Percentiles rank a stretch among this genome's conserved stretches.
phyloP scores from a whole-genome alignment of 176 grass and related monocot species.

The Saccharum officinarum region DNA sequence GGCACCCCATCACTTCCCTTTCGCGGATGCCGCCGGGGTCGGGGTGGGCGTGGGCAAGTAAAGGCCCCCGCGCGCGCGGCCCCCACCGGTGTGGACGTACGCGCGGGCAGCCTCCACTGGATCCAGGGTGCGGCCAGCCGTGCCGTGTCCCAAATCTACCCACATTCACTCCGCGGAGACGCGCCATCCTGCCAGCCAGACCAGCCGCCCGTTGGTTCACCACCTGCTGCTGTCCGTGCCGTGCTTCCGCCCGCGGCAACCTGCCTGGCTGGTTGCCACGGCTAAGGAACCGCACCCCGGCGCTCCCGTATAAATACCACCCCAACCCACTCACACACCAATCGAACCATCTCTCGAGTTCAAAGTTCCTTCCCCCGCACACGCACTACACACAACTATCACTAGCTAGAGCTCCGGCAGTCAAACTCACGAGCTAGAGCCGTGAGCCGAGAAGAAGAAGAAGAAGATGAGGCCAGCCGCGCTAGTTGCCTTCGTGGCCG shows the following conservation, averaged over 20 bases:
- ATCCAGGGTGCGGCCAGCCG: slow-evolving; percentile 44
- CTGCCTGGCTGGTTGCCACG: background rate
- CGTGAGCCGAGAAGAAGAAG: background rate
- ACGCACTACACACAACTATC: background rate
- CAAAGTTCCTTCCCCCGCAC: background rate
- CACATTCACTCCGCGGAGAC: slow-evolving; percentile 8
- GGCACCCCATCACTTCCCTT: background rate
- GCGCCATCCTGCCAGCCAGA: background rate
- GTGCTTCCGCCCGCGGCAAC: background rate
- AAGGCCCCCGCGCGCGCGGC: slow-evolving; percentile 13
- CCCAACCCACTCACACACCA: slow-evolving; percentile 2
- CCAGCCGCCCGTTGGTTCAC: slow-evolving; percentile 29
- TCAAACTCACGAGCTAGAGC: background rate
- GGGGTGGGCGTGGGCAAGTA: slow-evolving; percentile 15
- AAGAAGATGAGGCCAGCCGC: slow-evolving; percentile 30
- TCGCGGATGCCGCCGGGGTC: slow-evolving; percentile 24
- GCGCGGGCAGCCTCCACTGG: slow-evolving; percentile 10
- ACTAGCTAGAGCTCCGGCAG: background rate
- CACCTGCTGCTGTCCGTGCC: background rate
- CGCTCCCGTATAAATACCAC: slow-evolving; percentile 21
- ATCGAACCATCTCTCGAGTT: background rate
- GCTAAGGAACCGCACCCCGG: background rate
- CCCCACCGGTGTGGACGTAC: background rate
- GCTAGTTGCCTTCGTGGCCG: background rate
- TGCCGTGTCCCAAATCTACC: background rate